Evolutionary conservation across 2,329 filamentous ascomycete genomes (phyloP).

Genomic region (Aschersonia sp.): DNA sequence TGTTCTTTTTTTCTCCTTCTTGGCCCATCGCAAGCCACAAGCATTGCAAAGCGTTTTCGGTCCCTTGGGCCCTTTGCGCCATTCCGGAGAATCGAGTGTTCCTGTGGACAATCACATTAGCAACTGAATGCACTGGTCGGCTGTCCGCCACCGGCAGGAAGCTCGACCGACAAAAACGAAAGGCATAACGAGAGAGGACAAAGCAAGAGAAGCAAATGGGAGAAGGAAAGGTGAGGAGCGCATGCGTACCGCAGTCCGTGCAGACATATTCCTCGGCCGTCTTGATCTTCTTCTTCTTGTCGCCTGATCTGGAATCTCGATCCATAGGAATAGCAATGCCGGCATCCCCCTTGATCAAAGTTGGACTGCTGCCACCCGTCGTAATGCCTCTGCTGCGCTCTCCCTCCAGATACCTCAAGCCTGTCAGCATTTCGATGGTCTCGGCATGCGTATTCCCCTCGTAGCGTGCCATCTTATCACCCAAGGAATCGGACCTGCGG

Average conservation of each 20-base stretch:
- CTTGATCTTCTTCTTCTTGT: conserved; percentile 84
- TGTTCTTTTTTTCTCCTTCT: conserved; percentile 65
- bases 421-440: conserved; percentile 86
- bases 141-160: too few species aligned
- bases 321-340: conserved; percentile 76
- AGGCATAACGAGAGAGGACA: too few species aligned
- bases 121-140: neutral
- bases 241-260: conserved; percentile 68
- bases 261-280: conserved; percentile 81
- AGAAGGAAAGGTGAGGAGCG: neutral
- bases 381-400: conserved; percentile 81
- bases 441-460: conserved; percentile 67
- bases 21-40: conserved; percentile 64
- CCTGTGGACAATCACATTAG: conserved; percentile 21
- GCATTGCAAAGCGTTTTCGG: conserved; percentile 95
- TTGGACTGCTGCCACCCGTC: conserved; percentile 69
- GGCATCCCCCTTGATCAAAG: conserved; percentile 70
- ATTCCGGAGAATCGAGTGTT: conserved; percentile 86
- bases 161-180: too few species aligned
- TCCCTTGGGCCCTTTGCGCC: conserved; percentile 84
- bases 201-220: neutral
- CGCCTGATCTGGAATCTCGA: conserved; percentile 54
- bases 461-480: conserved; percentile 74
- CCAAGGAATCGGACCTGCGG: conserved; percentile 58
- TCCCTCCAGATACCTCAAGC: conserved; percentile 73